Percentiles rank a stretch among this genome's conserved stretches.
These are phyloP conservation scores for Truncatella angustata DNA, from an alignment of 2,329 filamentous ascomycete genomes.

Conservation along the genomic window DNA sequence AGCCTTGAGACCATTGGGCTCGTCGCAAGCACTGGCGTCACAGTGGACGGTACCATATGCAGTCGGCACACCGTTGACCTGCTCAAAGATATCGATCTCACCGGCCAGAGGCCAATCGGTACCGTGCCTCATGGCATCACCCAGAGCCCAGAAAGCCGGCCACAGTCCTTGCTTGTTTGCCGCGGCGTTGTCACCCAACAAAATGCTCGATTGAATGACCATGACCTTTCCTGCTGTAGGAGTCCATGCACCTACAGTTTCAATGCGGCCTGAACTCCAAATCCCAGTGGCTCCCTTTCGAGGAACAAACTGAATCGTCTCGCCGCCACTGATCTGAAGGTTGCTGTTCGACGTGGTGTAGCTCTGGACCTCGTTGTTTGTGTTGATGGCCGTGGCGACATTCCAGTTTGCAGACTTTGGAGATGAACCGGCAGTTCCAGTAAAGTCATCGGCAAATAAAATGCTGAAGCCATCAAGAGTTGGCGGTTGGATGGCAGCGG, in stretches of 20 bases:
- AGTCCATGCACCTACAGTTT: slow-evolving; percentile 45
- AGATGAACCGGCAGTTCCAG: slow-evolving; percentile 34
- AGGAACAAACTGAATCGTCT: slow-evolving; percentile 52
- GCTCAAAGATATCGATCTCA: slow-evolving; percentile 51
- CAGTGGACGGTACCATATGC: slow-evolving; percentile 50
- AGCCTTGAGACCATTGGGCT: slow-evolving; percentile 39
- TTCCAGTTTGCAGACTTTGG: slow-evolving; percentile 43
- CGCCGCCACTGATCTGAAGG: slow-evolving; percentile 48
- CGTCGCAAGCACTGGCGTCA: slow-evolving; percentile 47
- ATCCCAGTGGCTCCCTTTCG: slow-evolving; percentile 33
- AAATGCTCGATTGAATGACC: slow-evolving; percentile 42
- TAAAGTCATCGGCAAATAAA: slow-evolving; percentile 46
- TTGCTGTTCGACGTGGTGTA: slow-evolving; percentile 44
- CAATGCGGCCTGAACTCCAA: slow-evolving; percentile 51
- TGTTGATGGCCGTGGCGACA: slow-evolving; percentile 40
- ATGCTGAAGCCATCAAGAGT: slow-evolving; percentile 35
- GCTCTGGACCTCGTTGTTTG: slow-evolving; percentile 48
- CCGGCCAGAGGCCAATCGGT: slow-evolving; percentile 48
- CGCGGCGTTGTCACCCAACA: slow-evolving; percentile 38
- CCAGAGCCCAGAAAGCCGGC: slow-evolving; percentile 54
- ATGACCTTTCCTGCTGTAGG: slow-evolving; percentile 38
- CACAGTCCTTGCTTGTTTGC: slow-evolving; percentile 47
- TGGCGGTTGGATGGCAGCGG: slow-evolving; percentile 25
- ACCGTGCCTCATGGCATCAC: slow-evolving; percentile 43
- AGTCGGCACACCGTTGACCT: slow-evolving; percentile 42